Base-by-base conservation (phyloP, 2,329 filamentous ascomycete genomes). In the Fusarium luffae region DNA sequence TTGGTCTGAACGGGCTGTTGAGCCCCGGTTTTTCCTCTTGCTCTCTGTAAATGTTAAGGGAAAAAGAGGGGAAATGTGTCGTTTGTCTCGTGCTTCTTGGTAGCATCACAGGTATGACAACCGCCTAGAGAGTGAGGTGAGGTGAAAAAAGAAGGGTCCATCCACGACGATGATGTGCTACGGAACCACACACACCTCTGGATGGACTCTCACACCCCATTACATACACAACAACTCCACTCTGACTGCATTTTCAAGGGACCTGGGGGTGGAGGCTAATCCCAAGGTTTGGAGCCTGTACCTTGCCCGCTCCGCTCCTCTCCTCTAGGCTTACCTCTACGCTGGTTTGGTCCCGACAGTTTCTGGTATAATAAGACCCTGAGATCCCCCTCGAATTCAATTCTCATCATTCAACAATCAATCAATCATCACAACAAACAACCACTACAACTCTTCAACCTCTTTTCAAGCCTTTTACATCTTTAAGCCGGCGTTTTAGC, bases 331-430 rank as follows among this genome's bases (percentile, higher is more conserved):
- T 37, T 43, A 42, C 46, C 32, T 44, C 5, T 28, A 21, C 25
- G 25, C 9, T 57, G 40, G 47, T 30, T 41, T 50, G n/a, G 41
- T 19, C 63, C 44, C 56, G 44, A 42, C 27, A 27, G 40, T 28
- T 52, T 62, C 42, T 59, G 54, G 70, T 74, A 74, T 74, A 74
- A 64, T 74, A 75, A 74, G 72, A 72, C 62, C 60, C 44, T 51
- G 49, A 41, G 19, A 64, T 65, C 55, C 70, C 60, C 52, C 19
- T 65, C 40, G 2, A 42, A 14, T 4, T n/a, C 11, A 21, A 3
- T 55, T 51, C 40, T 30, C 30, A 54, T 66, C 54, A 66, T 51
- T 34, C 44, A 46, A 37, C 34, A 59, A 34, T 60, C 42, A 55
- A 42, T 63, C 47, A 68, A 58, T 48, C 54, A 59, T 46, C 30